phyloP scores from a whole-genome alignment of 1,139 yeast genomes.

The Lodderomyces pseudojiufengensis region DNA sequence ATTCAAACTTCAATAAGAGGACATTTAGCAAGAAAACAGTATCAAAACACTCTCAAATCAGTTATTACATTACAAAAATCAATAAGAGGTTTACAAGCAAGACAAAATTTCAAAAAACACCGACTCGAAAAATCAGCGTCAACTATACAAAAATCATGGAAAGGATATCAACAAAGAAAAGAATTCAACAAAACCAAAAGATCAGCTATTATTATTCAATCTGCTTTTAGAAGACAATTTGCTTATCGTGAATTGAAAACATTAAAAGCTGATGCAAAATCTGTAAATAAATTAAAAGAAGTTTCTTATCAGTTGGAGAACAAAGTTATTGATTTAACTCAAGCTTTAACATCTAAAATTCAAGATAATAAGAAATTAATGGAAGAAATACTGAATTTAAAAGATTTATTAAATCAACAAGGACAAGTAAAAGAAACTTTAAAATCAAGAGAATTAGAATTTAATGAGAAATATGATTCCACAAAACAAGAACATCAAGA shows the following conservation, averaged over 20 bases:
- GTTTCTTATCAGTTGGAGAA: constrained; percentile 91
- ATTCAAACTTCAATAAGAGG: constrained; percentile 78
- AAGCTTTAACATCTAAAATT: constrained; percentile 69
- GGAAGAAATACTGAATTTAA: constrained; percentile 56
- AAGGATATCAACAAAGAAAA: constrained; percentile 53
- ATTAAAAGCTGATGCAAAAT: constrained; percentile 80
- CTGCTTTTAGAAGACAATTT: constrained; percentile 69
- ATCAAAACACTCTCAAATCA: constrained; percentile 42
- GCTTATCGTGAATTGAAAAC: constrained; percentile 65
- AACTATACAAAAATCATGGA: constrained; percentile 64
- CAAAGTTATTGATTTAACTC: constrained; percentile 92
- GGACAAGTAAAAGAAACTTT: constrained; percentile 54
- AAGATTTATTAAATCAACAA: constrained; percentile 54
- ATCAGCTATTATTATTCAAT: constrained; percentile 70
- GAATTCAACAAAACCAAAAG: constrained; percentile 38
- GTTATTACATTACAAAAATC: constrained; percentile 63
- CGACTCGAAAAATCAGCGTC: constrained; percentile 63
- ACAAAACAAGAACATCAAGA: constrained; percentile 47
- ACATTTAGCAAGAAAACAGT: constrained; percentile 48
- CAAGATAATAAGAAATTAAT: constrained; percentile 76
- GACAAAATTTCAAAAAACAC: constrained; percentile 43
- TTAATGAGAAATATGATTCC: constrained; percentile 42
- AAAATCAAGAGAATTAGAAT: constrained; percentile 54
- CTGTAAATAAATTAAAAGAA: constrained; percentile 84
- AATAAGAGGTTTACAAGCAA: constrained; percentile 63